These are phyloP conservation scores for Pichia sp. DNA, from an alignment of 1,139 yeast genomes.

Conservation along the genomic window DNA sequence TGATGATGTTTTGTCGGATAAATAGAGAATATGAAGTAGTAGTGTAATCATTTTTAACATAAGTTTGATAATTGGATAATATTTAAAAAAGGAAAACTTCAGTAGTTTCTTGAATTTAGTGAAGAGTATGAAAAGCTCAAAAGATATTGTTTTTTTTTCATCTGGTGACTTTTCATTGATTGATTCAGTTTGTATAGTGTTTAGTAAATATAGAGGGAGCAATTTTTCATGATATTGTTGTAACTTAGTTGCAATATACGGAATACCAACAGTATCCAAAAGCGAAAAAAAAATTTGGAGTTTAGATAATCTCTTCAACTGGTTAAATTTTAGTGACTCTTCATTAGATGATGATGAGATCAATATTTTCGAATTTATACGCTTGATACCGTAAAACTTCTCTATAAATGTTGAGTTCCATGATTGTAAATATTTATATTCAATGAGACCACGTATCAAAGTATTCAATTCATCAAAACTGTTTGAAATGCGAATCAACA, in stretches of 20 bases:
- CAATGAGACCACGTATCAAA: conserved; percentile 57
- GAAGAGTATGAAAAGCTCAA: neutral
- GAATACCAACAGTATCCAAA: conserved; percentile 56
- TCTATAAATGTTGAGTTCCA: conserved; percentile 91
- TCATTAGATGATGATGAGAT: neutral
- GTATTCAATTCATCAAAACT: conserved; percentile 72
- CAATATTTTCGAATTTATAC: conserved; percentile 38
- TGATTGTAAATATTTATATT: conserved; percentile 59
- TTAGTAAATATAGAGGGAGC: conserved; percentile 51
- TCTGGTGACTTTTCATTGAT: neutral
- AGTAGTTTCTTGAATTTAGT: conserved; percentile 6
- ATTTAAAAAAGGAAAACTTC: conserved; percentile 42
- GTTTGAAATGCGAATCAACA: conserved; percentile 56
- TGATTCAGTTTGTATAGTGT: conserved; percentile 21
- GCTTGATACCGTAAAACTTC: conserved; percentile 82
- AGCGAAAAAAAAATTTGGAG: conserved; percentile 56
- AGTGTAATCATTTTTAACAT: conserved; percentile 45
- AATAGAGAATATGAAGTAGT: conserved; percentile 54
- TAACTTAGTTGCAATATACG: conserved; percentile 65
- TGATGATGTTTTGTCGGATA: conserved; percentile 62
- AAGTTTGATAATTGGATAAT: conserved; percentile 57
- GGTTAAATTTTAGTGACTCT: conserved; percentile 32
- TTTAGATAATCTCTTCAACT: conserved; percentile 46
- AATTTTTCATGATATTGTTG: conserved; percentile 60
- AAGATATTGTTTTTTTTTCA: neutral